Evolutionary conservation across 345 rosid species (phyloP), one percentile per base, ranked within the genome.

Genomic region (Citrus hindsii): DNA sequence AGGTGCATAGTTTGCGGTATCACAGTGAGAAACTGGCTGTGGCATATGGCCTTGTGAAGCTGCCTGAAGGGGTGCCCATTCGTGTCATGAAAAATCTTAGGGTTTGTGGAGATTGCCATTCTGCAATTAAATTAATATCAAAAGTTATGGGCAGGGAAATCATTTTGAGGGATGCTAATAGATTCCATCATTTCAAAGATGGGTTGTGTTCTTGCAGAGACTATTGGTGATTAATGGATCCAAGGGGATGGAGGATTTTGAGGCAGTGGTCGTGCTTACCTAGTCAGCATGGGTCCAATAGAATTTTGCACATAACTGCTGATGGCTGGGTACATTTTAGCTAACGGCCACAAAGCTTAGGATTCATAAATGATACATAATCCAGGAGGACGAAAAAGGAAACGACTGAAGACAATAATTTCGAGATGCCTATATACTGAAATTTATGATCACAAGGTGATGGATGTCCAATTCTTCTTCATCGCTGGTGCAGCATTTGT

Each of bases 1-100:
- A 92, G 81, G 76, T 80, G 22, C 78, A 92, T 61, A 89, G 84
- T 80, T 79, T 92, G 79, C 84, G 86, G 67, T 83, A 86, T 84
- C 94, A 92, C 78, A 92, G 94, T 13, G 96, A 91, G 85, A 90
- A 87, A 81, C 77, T 92, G 33, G 97, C 97, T 2, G 90, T 94
- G 59, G 96, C 97, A 53, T 94, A 87, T 81, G 97, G 98, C 28
- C 92, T 94, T 63, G 55, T 90, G 76, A 94, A 89, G 87, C 79
- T 91, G 46, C 94, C 92, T 0, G 83, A 86, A 84, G 93, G 90
- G 82, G 84, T 84, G 79, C 90, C 96, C 0, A 88, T 91, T 55
- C 90, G 93, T 22, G 92, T 91, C 64, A 94, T 91, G 87, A 92
- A 92, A 78, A 92, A 94, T 78, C 96, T 92, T 77, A 87, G 95